Percentiles rank a stretch among this genome's conserved stretches.
These are phyloP conservation scores for Calocybe gangraenosa DNA, from an alignment of 768 basidiomycete genomes.

Conservation along the genomic window DNA sequence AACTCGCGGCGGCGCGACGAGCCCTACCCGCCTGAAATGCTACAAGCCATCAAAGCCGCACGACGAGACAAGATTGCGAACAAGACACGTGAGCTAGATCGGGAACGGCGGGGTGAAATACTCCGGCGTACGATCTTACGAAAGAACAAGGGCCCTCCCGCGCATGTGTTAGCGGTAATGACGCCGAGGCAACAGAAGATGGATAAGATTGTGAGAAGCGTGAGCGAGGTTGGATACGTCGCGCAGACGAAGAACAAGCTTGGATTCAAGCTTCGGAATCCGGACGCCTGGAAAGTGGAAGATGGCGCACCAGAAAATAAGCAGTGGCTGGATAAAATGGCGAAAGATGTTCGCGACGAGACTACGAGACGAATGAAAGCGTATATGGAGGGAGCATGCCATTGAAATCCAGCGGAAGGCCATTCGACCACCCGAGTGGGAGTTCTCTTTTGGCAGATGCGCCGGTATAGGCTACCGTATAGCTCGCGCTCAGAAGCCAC, in stretches of 20 bases:
- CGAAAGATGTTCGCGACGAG: conserved; percentile 22
- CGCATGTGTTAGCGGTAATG: conserved; percentile 54
- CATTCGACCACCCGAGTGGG: too few relatives aligned
- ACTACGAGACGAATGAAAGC: conserved; percentile 19
- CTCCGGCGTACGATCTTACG: conserved; percentile 42
- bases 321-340: conserved; percentile 23
- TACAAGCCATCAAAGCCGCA: conserved; percentile 48
- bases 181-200: conserved; percentile 37
- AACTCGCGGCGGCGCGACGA: conserved; percentile 38
- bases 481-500: too few relatives aligned
- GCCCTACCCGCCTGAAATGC: conserved; percentile 45
- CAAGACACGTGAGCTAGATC: conserved; percentile 56
- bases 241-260: conserved; percentile 56
- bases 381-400: too few relatives aligned
- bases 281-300: conserved; percentile 32
- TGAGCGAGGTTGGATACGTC: conserved; percentile 68
- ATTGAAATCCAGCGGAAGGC: too few relatives aligned
- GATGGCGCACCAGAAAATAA: conserved; percentile 24
- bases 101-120: conserved; percentile 64
- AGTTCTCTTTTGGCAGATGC: too few relatives aligned
- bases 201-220: conserved; percentile 48
- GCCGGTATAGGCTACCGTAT: too few relatives aligned
- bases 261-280: conserved; percentile 45
- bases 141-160: conserved; percentile 55
- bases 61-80: conserved; percentile 58